These are phyloP conservation scores for Candida buenavistaensis DNA, from an alignment of 1,139 yeast species.

Conservation along the genomic window DNA sequence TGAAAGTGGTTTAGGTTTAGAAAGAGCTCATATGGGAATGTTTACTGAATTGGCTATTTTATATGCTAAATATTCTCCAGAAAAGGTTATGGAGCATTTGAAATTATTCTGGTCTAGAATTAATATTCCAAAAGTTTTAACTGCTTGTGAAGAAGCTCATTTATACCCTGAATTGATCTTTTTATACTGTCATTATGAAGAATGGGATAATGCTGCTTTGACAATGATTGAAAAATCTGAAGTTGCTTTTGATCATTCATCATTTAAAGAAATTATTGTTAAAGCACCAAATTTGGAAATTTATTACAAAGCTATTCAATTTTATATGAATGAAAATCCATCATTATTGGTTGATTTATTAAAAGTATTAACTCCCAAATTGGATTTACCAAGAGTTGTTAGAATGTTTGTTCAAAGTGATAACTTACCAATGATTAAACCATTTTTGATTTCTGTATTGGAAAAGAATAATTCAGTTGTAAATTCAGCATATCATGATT, in stretches of 20 bases:
- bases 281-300: conserved; percentile 96
- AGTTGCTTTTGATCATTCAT: conserved; percentile 88
- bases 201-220: conserved; percentile 98
- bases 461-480: conserved; percentile 89
- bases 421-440: conserved; percentile 92
- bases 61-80: conserved; percentile 89
- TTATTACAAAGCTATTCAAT: conserved; percentile 94
- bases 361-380: conserved; percentile 82
- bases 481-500: conserved; percentile 91
- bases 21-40: conserved; percentile 99
- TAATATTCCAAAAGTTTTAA: conserved; percentile 94
- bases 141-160: conserved; percentile 92
- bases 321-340: conserved; percentile 91
- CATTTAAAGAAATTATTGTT: conserved; percentile 91
- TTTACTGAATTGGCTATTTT: conserved; percentile 92
- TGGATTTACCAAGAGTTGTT: conserved; percentile 93
- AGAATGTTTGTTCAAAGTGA: conserved; percentile 94
- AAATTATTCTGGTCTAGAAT: conserved; percentile 97
- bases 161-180: conserved; percentile 96
- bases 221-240: conserved; percentile 97
- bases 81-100: conserved; percentile 92
- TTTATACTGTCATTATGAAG: conserved; percentile 96
- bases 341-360: conserved; percentile 84
- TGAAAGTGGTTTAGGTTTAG: conserved; percentile 94
- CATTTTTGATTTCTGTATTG: conserved; percentile 89